Evolutionary conservation across 768 basidiomycete species (phyloP).

Genomic region (Podaxis carcinomalis): DNA sequence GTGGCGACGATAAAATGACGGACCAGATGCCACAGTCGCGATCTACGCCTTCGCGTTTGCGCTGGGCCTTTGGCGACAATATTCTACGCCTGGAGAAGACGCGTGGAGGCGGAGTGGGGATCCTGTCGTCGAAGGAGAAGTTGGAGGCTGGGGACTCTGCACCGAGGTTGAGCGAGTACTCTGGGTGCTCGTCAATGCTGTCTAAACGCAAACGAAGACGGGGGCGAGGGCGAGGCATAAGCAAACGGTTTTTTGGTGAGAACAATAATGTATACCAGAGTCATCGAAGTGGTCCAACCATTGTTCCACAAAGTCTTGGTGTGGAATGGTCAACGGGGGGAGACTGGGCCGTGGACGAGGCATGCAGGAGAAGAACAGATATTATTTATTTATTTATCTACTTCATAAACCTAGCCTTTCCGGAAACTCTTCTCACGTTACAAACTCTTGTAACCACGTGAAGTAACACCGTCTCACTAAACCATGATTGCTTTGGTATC

Average conservation of each 20-base stretch:
- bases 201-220: constrained; percentile 10
- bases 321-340: background rate
- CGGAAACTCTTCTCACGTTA: no score
- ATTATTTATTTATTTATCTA: background rate
- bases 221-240: background rate
- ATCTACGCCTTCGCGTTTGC: background rate
- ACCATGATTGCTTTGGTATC: background rate
- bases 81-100: background rate
- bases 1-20: background rate
- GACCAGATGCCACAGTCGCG: constrained; percentile 11
- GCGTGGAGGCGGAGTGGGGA: background rate
- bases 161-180: constrained; percentile 23
- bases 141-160: constrained; percentile 19
- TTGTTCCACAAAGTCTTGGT: background rate
- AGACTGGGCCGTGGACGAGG: constrained; percentile 4
- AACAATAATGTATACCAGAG: background rate
- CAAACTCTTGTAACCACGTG: no score
- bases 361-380: background rate
- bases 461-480: background rate
- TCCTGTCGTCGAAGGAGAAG: background rate
- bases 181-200: constrained; percentile 23
- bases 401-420: no score
- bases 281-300: constrained; percentile 7
- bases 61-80: background rate
- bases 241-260: background rate